Evolutionary conservation across 1,139 yeast species (phyloP).

Genomic region (Hansenula sp.): DNA sequence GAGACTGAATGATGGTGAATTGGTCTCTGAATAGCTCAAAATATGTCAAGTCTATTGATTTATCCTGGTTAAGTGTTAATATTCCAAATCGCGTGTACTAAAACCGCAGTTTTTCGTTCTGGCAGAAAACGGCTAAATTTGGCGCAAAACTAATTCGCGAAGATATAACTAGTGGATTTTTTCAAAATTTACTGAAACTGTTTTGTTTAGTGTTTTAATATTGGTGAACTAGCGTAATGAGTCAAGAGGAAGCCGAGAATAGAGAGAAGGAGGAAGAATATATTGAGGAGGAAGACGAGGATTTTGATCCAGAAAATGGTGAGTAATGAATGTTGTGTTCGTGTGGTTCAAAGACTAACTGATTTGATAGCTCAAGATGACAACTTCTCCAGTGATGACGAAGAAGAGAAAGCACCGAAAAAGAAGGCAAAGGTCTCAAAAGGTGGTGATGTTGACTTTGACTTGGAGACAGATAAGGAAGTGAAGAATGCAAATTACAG

Average conservation of each 20-base stretch:
- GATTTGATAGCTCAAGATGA: conserved; percentile 11
- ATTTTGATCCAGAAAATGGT: conserved; percentile 45
- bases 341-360: conserved; percentile 11
- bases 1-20: too few species aligned
- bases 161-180: neutral
- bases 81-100: too few species aligned
- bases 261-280: conserved; percentile 32
- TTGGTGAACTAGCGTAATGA: too few species aligned
- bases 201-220: too few species aligned
- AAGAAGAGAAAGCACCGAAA: conserved; percentile 13
- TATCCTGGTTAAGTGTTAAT: too few species aligned
- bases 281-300: conserved; percentile 64
- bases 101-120: too few species aligned
- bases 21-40: too few species aligned
- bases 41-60: too few species aligned
- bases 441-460: conserved; percentile 19
- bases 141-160: neutral
- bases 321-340: conserved; percentile 1
- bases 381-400: conserved; percentile 25
- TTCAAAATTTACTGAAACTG: neutral
- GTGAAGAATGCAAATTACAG: conserved; percentile 34
- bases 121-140: too few species aligned
- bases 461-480: conserved; percentile 28
- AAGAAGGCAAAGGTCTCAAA: conserved; percentile 14
- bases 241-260: conserved; percentile 16